Evolutionary conservation across 2,329 filamentous ascomycete genomes (phyloP), one percentile per base, ranked within the genome.

Genomic region (Madurella mycetomatis): DNA sequence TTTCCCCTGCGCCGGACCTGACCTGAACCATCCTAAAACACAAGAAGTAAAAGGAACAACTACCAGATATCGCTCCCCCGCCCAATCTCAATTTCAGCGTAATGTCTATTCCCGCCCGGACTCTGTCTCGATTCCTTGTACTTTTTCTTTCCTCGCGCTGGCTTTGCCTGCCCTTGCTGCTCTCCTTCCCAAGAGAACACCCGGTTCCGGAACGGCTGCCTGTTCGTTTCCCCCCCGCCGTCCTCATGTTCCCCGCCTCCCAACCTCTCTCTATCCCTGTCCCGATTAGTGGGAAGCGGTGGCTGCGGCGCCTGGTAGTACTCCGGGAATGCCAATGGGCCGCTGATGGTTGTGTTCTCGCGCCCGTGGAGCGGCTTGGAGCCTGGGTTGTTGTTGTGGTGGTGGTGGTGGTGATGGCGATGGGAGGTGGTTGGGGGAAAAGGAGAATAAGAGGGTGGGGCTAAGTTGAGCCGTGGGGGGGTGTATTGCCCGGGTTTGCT

Each of bases 61-160:
- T 49, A 62, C 61, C 61, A 63, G n/a, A 63, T 62, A 49, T 63
- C 61, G 17, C 47, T 59, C 37, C 53, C 55, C 47, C 51, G 50
- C 44, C 60, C 60, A 50, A 63, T 53, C 51, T 63, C 61, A 47
- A 61, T 50, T 53, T 63, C 60, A 4, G 55, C 51, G 49, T 63
- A 63, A 30, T 59, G 53, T 42, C 59, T 45, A 39, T 58, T 57
- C 43, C 56, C 53, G 15, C 48, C 49, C 11, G 15, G 9, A 47
- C 48, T 49, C 48, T 51, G 18, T 31, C 53, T 42, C 37, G 45
- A 49, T 40, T 41, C 13, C 40, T 50, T 58, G 15, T 42, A 4
- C 34, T 11, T 37, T 12, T 37, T 30, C 16, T 15, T 51, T 16
- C 34, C 32, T 16, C 40, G 45, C 45, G 11, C 18, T 25, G 32